A percentile compares a stretch with the other conserved stretches of the same genome.
These are phyloP conservation scores for Paracoccidioides lutzii DNA, from an alignment of 2,329 filamentous ascomycete species.

Conservation along the genomic window DNA sequence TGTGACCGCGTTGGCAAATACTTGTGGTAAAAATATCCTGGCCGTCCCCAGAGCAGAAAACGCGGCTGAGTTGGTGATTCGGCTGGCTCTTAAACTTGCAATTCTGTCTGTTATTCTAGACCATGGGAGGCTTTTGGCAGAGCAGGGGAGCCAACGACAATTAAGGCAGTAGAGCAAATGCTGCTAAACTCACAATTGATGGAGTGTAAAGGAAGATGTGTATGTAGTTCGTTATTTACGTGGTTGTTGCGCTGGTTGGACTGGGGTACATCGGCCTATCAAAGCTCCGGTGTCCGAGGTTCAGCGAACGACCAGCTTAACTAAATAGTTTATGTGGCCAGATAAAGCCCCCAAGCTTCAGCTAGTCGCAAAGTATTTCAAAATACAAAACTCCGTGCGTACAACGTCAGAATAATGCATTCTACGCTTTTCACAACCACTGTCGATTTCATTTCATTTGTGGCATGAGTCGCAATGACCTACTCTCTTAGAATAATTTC, in stretches of 20 bases:
- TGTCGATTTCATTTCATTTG: neutral
- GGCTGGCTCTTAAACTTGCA: neutral
- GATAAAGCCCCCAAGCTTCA: neutral
- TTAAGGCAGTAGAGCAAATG: no score
- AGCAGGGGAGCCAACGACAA: no score
- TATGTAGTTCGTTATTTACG: no score
- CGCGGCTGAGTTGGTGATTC: neutral
- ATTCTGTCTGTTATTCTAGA: no score
- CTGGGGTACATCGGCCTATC: neutral
- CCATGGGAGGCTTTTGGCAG: no score
- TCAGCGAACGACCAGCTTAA: no score
- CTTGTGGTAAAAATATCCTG: no score
- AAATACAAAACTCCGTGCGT: neutral
- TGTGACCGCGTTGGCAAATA: no score
- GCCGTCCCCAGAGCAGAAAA: neutral
- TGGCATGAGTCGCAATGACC: conserved; percentile 5
- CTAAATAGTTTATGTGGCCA: neutral
- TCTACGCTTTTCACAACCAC: neutral
- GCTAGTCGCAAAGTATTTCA: neutral
- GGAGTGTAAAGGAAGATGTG: no score
- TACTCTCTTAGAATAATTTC: neutral
- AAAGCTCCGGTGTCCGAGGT: neutral
- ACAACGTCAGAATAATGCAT: neutral
- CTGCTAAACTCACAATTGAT: no score
- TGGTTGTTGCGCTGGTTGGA: no score